phyloP scores from a whole-genome alignment of 1,284 basidiomycete species.

The Papiliotrema flavescens region DNA sequence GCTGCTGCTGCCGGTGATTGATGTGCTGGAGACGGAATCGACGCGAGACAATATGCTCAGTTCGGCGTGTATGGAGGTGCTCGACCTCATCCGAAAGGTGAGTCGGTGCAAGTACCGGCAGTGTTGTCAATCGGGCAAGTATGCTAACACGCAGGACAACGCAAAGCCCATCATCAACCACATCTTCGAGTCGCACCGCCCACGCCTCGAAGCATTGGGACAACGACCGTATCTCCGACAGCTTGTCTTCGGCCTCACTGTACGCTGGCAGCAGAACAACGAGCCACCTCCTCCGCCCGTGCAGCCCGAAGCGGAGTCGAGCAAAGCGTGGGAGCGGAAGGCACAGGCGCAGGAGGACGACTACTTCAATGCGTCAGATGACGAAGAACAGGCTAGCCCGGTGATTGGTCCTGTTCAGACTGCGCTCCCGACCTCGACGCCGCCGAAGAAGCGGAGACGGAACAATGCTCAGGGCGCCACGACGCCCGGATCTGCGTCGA shows the following conservation, averaged over 20 bases:
- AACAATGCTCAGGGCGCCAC: constrained; percentile 4
- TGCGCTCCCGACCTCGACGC: neutral
- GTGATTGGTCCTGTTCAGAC: constrained; percentile 24
- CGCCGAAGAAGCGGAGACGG: constrained; percentile 18
- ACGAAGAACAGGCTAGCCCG: constrained; percentile 26
- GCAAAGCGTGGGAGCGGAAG: constrained; percentile 45
- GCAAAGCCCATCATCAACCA: constrained; percentile 77
- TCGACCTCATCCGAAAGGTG: constrained; percentile 84
- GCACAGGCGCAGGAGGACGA: constrained; percentile 69
- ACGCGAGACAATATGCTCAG: constrained; percentile 85
- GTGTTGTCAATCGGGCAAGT: neutral
- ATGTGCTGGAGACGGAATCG: constrained; percentile 75
- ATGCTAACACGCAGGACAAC: constrained; percentile 62
- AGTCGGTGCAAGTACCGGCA: constrained; percentile 15
- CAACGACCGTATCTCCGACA: constrained; percentile 46
- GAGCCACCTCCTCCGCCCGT: constrained; percentile 63
- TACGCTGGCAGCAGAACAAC: constrained; percentile 86
- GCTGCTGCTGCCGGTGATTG: constrained; percentile 74
- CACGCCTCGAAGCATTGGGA: constrained; percentile 63
- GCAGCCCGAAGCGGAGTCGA: constrained; percentile 57
- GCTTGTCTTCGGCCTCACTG: constrained; percentile 57
- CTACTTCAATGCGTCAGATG: constrained; percentile 80
- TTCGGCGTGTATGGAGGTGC: constrained; percentile 91
- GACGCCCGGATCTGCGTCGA: neutral
- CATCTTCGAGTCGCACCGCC: constrained; percentile 74